Evolutionary conservation across 805 yeast species (phyloP), one percentile per base, ranked within the genome.

Genomic region (Yarrowia yakushimensis): DNA sequence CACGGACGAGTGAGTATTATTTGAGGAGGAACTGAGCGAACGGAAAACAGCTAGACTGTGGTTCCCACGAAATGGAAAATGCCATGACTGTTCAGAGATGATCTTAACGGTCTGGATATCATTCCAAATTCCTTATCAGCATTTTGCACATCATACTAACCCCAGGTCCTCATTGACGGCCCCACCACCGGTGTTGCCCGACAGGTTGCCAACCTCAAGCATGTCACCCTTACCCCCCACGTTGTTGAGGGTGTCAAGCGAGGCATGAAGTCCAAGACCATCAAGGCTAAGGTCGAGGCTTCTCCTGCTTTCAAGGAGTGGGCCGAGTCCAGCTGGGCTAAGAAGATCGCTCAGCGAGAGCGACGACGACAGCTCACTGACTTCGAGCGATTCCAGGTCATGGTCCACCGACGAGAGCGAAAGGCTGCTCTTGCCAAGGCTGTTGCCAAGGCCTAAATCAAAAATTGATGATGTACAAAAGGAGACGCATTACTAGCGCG

Each of bases 321-420:
- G 98, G 85, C 88, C 72, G 82, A 87, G 73, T 82, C 98, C 69
- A 78, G 97, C 63, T 91, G 97, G 97, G 97, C 99, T 77, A 89
- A 93, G 88, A 92, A 91, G 85, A 87, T 94, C 75, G 97, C 96
- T 78, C 87, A 89, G 81, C 90, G 90, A 81, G 86, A 88, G 81
- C 90, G 86, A 81, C 90, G 99, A 86, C 81, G 96, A 75, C 82
- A 86, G 77, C 88, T 96, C 79, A 78, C 93, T 73, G 99, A 94
- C 82, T 94, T 94, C 76, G 97, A 94, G 85, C 92, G 99, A 87
- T 94, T 94, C 97, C 97, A 93, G 86, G 99, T 93, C 73, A 78
- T 88, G 80, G 96, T 91, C 74, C 86, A 91, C 79, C 94, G 88
- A 88, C 94, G 93, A 87, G 97, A 96, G 85, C 90, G 90, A 83